Conservation (phyloP, 176 grass and related monocot genomes). For the Rhipidocladum racemiflorum region DNA sequence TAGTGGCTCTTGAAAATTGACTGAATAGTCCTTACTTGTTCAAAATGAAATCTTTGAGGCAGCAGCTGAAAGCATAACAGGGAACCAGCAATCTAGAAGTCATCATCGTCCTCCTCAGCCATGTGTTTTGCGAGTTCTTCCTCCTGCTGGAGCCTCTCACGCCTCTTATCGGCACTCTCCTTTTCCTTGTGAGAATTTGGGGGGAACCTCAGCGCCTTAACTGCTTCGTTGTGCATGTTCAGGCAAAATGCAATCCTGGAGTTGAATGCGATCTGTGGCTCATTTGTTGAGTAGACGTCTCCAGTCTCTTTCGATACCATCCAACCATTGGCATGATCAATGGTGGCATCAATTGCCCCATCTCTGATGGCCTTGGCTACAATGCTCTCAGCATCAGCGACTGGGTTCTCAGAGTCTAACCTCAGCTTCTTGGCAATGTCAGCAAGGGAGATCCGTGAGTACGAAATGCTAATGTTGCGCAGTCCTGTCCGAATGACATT, state of each 20-base stretch:
- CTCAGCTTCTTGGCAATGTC: conserved; percentile 80
- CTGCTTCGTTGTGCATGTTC: conserved; percentile 85
- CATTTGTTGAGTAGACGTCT: conserved; percentile 81
- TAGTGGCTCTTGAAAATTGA: not conserved
- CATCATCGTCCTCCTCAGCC: conserved; percentile 83
- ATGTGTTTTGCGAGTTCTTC: conserved; percentile 88
- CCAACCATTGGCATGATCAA: conserved; percentile 72
- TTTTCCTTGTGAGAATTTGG: conserved; percentile 85
- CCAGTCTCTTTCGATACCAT: conserved; percentile 83
- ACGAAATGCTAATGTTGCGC: conserved; percentile 79
- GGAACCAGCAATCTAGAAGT: conserved; percentile 43
- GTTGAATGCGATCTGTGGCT: conserved; percentile 76
- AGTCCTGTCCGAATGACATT: conserved; percentile 86
- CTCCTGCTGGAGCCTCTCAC: conserved; percentile 77
- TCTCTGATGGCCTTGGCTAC: conserved; percentile 82
- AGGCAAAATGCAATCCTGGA: conserved; percentile 85
- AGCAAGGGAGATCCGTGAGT: conserved; percentile 76
- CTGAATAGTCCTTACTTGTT: not conserved
- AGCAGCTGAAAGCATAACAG: conserved; percentile 23
- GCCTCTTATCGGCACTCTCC: conserved; percentile 81
- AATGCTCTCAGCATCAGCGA: conserved; percentile 79
- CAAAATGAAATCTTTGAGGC: conserved; percentile 10
- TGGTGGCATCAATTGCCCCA: conserved; percentile 80
- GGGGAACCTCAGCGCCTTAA: conserved; percentile 71
- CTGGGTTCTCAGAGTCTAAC: conserved; percentile 56